Base-by-base conservation (phyloP, 768 basidiomycete species). In the Mrakia blollopis region DNA sequence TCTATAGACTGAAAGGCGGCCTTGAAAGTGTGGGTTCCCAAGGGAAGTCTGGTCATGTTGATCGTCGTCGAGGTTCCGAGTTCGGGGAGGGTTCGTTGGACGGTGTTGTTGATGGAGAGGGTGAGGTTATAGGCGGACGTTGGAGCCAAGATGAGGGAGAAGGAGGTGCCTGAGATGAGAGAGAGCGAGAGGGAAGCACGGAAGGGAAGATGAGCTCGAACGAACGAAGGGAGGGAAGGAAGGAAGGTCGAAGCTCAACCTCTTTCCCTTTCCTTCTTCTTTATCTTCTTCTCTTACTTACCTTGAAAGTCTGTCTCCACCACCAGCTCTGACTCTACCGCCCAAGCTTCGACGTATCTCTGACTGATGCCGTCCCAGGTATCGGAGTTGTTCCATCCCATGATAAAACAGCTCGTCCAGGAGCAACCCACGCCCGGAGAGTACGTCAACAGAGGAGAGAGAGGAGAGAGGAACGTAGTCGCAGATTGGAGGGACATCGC, bases 361-460 rank as follows among this genome's bases (percentile, higher is more conserved):
- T 35, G 8, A 7, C 52, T 60, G n/a, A 30, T 23, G 0, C 75
- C 75, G 5, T 54, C 35, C 75, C 75, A 76, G 5, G 30, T 21
- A 18, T 39, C 75, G 23, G 68, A 32, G 69, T 76, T 76, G 57
- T 61, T 69, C 75, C 75, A 76, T 4, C 75, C 75, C 39, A 72
- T 69, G 35, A 70, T 71, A 60, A 69, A 76, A 0, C 75, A 69
- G 2, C 39, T 9, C 16, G 57, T 63, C 75, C 75, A 76, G 30
- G 54, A 28, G 70, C 76, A 77, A 23, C 47, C 30, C 44, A 77
- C 57, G 72, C 76, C 73, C 3, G 76, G 76, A 0, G 23, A 11
- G 72, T 47, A 77, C 35, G 62, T 65, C 35, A 77, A 62, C 18
- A 69, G 67, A 21, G 74, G 74, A 2, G 74, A 75, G 50, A 75